Evolutionary conservation across 2,329 filamentous ascomycete genomes (phyloP), one percentile per base, ranked within the genome.

Genomic region (Botryotinia globosa): DNA sequence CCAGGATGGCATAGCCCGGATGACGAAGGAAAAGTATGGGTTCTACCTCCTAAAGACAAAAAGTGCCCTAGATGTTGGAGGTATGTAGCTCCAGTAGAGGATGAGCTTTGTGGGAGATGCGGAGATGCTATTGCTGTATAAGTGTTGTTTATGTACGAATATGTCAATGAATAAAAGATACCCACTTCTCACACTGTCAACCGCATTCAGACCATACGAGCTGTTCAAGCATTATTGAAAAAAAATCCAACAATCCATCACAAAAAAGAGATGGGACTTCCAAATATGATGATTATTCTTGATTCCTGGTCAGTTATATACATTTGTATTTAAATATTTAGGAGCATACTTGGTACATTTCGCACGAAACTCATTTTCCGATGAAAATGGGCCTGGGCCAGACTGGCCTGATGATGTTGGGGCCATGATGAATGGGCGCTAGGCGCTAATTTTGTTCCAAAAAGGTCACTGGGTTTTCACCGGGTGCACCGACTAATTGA

Each of bases 41-140:
- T 84, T 8, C 59, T 82, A 65, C 82, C 86, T 16, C 86, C 90
- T 0, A 81, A 81, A 22, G 82, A 83, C 20, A 83, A 85, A 64
- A 99, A 98, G 82, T 99, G 96, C 81, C 86, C 88, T 0, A 86
- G 96, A 68, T 99, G 96, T 83, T 99, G 96, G 96, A 89, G 92
- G 74, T 97, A 93, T 81, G 86, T 92, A 37, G 90, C 92, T n/a
- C 84, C 87, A n/a, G 82, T 83, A 65, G 86, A 91, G 77, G 89
- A 92, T 29, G 81, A 84, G 56, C 83, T 97, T 29, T 98, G 95
- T 81, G 82, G 82, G 66, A 85, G 94, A 79, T 98, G 95, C 81
- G 89, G 90, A 44, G 86, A 88, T 45, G 54, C 29, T 32, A 68
- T 48, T 56, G 6, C 51, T 42, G 51, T 68, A 18, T 56, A 42